Evolutionary conservation across 768 basidiomycete genomes (phyloP).

Genomic region (Boletus sp.): DNA sequence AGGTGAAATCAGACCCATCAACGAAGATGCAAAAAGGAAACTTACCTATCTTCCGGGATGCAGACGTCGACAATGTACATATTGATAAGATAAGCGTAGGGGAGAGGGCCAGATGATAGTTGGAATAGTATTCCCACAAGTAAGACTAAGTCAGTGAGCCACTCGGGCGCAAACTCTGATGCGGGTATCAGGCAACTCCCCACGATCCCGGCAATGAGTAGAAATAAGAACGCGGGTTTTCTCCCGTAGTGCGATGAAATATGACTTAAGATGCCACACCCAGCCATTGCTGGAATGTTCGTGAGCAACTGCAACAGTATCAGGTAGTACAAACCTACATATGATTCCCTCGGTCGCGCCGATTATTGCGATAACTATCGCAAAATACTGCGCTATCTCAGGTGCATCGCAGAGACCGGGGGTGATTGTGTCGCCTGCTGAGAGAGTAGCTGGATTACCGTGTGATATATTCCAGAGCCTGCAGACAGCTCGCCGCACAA

Average conservation of each 20-base stretch:
- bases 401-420: slow-evolving; percentile 21
- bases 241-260: slow-evolving; percentile 29
- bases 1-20: slow-evolving; percentile 2
- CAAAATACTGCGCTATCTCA: slow-evolving; percentile 21
- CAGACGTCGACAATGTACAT: slow-evolving; percentile 31
- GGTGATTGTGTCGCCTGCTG: slow-evolving; percentile 4
- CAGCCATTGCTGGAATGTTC: slow-evolving; percentile 20
- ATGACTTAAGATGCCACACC: slow-evolving; percentile 22
- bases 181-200: slow-evolving; percentile 15
- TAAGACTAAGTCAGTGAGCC: slow-evolving; percentile 18
- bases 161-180: slow-evolving; percentile 15
- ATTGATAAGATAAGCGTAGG: slow-evolving; percentile 22
- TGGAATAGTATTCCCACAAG: slow-evolving; percentile 18
- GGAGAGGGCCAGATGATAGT: slow-evolving; percentile 6
- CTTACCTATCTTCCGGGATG: slow-evolving; percentile 23
- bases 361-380: slow-evolving; percentile 19
- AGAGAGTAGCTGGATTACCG: slow-evolving; percentile 3
- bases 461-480: slow-evolving; percentile 20
- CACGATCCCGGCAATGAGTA: slow-evolving; percentile 4
- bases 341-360: slow-evolving; percentile 16
- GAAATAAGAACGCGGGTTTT: slow-evolving; percentile 19
- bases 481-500: slow-evolving; percentile 29
- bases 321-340: slow-evolving; percentile 13
- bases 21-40: neutral
- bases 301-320: neutral